Percentiles rank a stretch among this genome's conserved stretches.
Evolutionary conservation across 148 eudicot species (phyloP).

Genomic region (Gaultheria prostrata): DNA sequence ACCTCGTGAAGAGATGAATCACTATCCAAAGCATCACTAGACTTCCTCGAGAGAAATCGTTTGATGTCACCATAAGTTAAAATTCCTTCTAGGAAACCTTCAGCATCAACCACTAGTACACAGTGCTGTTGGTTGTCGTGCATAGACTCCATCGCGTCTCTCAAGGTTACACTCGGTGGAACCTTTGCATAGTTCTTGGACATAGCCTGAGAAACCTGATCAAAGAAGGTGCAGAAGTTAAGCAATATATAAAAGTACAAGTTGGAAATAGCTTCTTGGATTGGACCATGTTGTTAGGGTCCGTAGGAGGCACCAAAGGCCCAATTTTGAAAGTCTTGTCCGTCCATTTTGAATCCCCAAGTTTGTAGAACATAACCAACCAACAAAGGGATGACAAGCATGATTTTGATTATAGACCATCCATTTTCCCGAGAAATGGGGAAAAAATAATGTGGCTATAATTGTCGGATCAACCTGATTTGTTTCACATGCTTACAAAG

Average conservation of each 20-base stretch:
- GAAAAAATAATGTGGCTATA: background rate
- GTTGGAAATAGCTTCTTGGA: background rate
- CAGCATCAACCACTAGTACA: constrained; percentile 70
- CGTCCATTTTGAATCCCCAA: background rate
- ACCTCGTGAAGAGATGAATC: constrained; percentile 55
- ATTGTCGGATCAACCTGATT: background rate
- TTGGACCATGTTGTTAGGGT: background rate
- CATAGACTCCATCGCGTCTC: constrained; percentile 63
- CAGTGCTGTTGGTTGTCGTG: constrained; percentile 62
- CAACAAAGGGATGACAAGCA: background rate
- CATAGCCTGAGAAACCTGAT: constrained; percentile 84
- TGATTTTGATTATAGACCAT: background rate
- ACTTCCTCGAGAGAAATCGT: constrained; percentile 46
- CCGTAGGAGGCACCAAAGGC: background rate
- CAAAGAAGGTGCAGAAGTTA: constrained; percentile 15
- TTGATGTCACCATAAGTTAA: constrained; percentile 78
- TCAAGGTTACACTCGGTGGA: constrained; percentile 43
- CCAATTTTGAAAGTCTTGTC: background rate
- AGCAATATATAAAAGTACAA: constrained; percentile 13
- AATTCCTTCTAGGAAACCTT: constrained; percentile 82
- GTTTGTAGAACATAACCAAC: background rate
- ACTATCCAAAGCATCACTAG: constrained; percentile 39
- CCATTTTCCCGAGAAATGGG: too few relatives aligned
- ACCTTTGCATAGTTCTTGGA: constrained; percentile 59
- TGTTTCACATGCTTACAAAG: background rate